Evolutionary conservation across 768 basidiomycete species (phyloP).

Genomic region (Lactarius evosmus): DNA sequence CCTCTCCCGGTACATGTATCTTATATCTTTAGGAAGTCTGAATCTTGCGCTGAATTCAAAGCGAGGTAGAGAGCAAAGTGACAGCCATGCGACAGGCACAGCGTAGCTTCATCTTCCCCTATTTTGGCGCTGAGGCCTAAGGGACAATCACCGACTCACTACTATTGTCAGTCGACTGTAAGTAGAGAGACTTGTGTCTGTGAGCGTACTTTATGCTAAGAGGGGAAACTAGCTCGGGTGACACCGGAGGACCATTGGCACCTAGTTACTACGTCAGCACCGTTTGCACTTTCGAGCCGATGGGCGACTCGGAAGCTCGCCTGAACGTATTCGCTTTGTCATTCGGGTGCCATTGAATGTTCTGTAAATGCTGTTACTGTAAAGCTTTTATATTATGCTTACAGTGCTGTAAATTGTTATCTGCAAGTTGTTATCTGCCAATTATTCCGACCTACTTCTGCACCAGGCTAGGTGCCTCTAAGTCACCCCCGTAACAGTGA

Average conservation of each 20-base stretch:
- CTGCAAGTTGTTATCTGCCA: no score
- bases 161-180: not conserved
- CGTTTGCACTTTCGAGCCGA: no score
- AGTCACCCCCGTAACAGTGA: no score
- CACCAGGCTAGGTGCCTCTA: no score
- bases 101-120: not conserved
- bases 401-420: no score
- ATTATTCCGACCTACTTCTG: no score
- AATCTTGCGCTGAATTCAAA: no score
- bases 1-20: not conserved
- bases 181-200: not conserved
- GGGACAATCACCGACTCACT: not conserved
- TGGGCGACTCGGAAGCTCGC: not conserved
- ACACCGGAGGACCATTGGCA: not conserved
- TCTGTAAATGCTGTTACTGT: no score
- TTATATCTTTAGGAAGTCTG: not conserved
- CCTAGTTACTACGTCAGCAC: no score
- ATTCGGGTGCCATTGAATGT: no score
- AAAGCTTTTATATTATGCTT: no score
- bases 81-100: not conserved
- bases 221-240: not conserved
- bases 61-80: not conserved
- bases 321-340: not conserved
- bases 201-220: not conserved
- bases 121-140: not conserved